A percentile compares a stretch with the other conserved stretches of the same genome.
Conservation (phyloP, 345 rosid genomes). For the Euclidium syriacum region DNA sequence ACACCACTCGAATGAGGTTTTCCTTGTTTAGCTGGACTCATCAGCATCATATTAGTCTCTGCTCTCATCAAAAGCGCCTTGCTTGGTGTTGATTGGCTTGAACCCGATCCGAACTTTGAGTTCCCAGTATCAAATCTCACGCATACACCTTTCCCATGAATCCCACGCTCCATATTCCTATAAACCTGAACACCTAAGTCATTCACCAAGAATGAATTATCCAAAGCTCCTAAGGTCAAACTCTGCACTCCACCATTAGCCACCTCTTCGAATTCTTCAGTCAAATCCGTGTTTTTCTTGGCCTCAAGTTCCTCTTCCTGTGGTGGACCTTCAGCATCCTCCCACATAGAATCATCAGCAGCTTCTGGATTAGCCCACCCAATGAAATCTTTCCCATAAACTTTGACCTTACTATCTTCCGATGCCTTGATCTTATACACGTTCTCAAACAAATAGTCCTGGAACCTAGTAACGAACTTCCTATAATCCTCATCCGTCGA, state of each 20-base stretch:
- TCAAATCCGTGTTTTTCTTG: conserved; percentile 36
- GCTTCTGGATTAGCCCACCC: conserved; percentile 86
- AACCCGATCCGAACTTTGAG: conserved; percentile 25
- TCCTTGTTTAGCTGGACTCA: conserved; percentile 79
- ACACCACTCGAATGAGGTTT: conserved; percentile 62
- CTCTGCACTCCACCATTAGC: conserved; percentile 94
- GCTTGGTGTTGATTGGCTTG: conserved; percentile 47
- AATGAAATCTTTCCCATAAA: conserved; percentile 82
- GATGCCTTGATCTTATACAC: conserved; percentile 59
- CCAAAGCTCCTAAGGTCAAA: conserved; percentile 80
- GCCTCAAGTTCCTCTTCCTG: conserved; percentile 31
- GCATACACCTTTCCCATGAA: conserved; percentile 71
- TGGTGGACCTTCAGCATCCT: conserved; percentile 58
- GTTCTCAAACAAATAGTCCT: conserved; percentile 81
- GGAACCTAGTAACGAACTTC: conserved; percentile 56
- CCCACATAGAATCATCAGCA: conserved; percentile 96
- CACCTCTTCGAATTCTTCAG: conserved; percentile 86
- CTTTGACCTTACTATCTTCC: conserved; percentile 65
- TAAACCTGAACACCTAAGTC: conserved; percentile 86
- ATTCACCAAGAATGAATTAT: conserved; percentile 85
- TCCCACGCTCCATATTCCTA: conserved; percentile 63
- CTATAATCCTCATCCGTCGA: conserved; percentile 59
- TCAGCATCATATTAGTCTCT: conserved; percentile 94
- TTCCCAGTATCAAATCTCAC: conserved; percentile 51
- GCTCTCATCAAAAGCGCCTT: conserved; percentile 92